Percentiles rank a stretch among this genome's conserved stretches.
Conservation (phyloP, 2,329 filamentous ascomycete genomes). For the Aureobasidium sp. region DNA sequence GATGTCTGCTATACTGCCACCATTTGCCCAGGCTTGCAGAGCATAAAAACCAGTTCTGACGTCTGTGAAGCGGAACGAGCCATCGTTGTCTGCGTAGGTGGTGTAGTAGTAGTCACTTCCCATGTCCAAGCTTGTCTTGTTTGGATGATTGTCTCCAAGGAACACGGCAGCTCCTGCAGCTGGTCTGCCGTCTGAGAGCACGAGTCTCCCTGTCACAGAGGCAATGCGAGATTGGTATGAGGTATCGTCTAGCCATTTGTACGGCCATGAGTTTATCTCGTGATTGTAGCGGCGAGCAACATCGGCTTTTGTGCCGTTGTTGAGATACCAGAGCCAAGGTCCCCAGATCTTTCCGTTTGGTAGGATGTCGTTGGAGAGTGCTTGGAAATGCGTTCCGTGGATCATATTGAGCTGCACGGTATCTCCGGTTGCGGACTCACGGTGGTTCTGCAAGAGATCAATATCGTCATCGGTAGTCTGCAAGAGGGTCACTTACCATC, state of each 20-base stretch:
- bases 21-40: slow-evolving; percentile 15
- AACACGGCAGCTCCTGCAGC: slow-evolving; percentile 12
- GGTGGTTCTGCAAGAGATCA: slow-evolving; percentile 31
- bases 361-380: slow-evolving; percentile 31
- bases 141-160: slow-evolving; percentile 8
- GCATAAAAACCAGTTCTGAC: slow-evolving; percentile 12
- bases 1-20: slow-evolving; percentile 5
- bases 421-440: slow-evolving; percentile 45
- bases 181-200: slow-evolving; percentile 13
- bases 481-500: slow-evolving; percentile 26
- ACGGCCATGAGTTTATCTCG: slow-evolving; percentile 14
- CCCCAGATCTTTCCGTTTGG: slow-evolving; percentile 33
- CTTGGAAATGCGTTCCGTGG: slow-evolving; percentile 45
- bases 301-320: slow-evolving; percentile 8
- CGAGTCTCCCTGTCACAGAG: slow-evolving; percentile 3
- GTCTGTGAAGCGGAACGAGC: slow-evolving; percentile 7
- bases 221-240: slow-evolving; percentile 9
- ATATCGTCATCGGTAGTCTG: neutral
- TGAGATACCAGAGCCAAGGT: slow-evolving; percentile 34
- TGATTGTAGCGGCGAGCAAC: neutral
- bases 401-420: slow-evolving; percentile 50
- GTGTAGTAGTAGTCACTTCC: slow-evolving; percentile 15
- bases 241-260: slow-evolving; percentile 12
- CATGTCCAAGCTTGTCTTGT: slow-evolving; percentile 4
- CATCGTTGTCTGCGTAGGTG: slow-evolving; percentile 12